Evolutionary conservation across 768 basidiomycete genomes (phyloP), one percentile per base, ranked within the genome.

Genomic region (Termitomyces sp.): DNA sequence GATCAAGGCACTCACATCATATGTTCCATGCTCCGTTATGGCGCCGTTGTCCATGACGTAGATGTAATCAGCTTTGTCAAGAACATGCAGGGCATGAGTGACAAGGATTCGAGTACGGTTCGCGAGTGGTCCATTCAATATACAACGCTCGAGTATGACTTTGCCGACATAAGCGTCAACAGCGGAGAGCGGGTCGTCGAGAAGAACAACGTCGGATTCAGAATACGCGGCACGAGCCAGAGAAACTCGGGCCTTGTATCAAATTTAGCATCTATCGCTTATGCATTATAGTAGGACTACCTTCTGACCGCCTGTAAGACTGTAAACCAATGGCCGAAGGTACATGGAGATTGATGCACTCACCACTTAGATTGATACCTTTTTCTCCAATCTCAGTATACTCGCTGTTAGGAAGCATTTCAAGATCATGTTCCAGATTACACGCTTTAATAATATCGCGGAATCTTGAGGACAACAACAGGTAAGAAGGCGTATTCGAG

Each of bases 141-240:
- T 70, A 66, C 88, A 89, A 49, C 87, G 75, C 12, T 89, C 83
- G 6, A 90, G 66, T 53, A 90, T 82, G 22, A 78, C 77, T 63
- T 85, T 85, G 8, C 88, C 87, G 7, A 92, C 91, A 63, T 89
- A 85, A 0, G 90, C 84, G 62, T 93, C 91, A 7, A 93, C 86
- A 0, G 91, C 91, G 39, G 86, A 85, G 28, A 94, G 81, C 11
- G 92, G 89, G 68, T 95, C 92, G 67, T 95, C 91, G 24, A 94
- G 79, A 15, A 93, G 81, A 51, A 91, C 84, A 55, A 94, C 79
- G 58, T 92, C 88, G 0, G 88, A 80, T 0, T 80, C 75, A 6
- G 89, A 86, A 67, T 93, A 95, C 2, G 88, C 87, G 0, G 90
- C 90, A 36, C 92, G 78, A 0, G 92, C 92, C n/a, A 92, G 75